Evolutionary conservation across 371 early-diverging fungal species (phyloP).

Genomic region (Mortierella sp.): DNA sequence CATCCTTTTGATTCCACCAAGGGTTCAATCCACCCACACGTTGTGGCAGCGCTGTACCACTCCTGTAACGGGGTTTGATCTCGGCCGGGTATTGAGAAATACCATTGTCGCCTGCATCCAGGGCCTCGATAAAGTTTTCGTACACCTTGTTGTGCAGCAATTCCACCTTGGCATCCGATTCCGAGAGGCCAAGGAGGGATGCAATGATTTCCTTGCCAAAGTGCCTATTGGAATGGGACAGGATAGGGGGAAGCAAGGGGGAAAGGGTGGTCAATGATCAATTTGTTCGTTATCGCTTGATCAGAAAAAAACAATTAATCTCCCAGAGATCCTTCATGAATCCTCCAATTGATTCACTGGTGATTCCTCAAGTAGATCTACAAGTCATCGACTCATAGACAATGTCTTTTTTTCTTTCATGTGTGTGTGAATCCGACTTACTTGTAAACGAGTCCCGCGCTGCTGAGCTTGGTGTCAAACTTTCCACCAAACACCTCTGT

Average conservation of each 20-base stretch:
- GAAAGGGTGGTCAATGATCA: too few species aligned
- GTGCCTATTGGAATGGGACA: constrained; percentile 62
- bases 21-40: constrained; percentile 91
- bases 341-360: too few species aligned
- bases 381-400: too few species aligned
- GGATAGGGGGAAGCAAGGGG: background rate
- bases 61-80: constrained; percentile 82
- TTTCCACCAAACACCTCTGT: constrained; percentile 84
- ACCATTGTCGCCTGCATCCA: constrained; percentile 93
- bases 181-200: constrained; percentile 62
- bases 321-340: too few species aligned
- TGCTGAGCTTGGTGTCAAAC: constrained; percentile 89
- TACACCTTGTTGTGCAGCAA: constrained; percentile 84
- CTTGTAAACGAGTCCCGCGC: constrained; percentile 93
- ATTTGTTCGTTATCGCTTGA: too few species aligned
- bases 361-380: too few species aligned
- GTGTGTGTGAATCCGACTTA: too few species aligned
- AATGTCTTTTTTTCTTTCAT: background rate
- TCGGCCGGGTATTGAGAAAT: constrained; percentile 85
- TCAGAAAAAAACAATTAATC: background rate
- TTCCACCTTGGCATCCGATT: constrained; percentile 66
- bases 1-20: constrained; percentile 87
- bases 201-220: constrained; percentile 88
- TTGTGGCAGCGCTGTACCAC: constrained; percentile 80
- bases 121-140: constrained; percentile 82